Evolutionary conservation across 208 protist species (phyloP), one percentile per base, ranked within the genome.

Genomic region (Herpetomonas tarakana): DNA sequence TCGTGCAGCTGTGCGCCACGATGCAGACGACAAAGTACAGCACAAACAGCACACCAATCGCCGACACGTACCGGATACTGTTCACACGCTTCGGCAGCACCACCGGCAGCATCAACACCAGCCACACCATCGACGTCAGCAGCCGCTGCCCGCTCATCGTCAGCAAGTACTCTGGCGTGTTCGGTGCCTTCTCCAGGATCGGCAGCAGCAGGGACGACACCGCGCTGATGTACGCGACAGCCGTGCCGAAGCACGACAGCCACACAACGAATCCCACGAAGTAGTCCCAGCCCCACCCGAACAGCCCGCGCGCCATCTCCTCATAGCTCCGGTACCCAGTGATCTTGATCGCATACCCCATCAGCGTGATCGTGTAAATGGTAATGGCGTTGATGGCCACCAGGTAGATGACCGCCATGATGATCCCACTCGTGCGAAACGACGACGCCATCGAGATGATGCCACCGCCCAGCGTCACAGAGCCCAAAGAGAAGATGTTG

Each of bases 161-260:
- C 49, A 58, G 76, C 1, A 90, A 49, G 67, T 73, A 91, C 24
- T 65, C 68, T 22, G 72, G 75, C 21, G 73, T 66, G 12, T 65
- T 52, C 6, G 58, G 53, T 0, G 76, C 14, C 16, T 67, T 31
- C 28, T 72, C 21, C 0, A 91, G 55, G 50, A 92, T 79, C 7
- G 85, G 80, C 3, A 57, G 57, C 27, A 90, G 52, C 44, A 91
- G 74, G 49, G 78, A 62, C 18, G 72, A 73, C 16, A 88, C 56
- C 11, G 83, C 81, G 49, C 83, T 87, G 29, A 95, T 66, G 76
- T 95, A 95, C 11, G 71, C 81, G 22, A 95, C 74, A 0, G 74
- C 69, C 1, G 86, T 78, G 22, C 88, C 86, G 21, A 89, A 65
- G 35, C 76, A 92, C 30, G 84, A 88, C 16, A 88, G 45, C 52